Evolutionary conservation across 352 stramenopile species (phyloP).

Genomic region (Aphanomyces astaci): DNA sequence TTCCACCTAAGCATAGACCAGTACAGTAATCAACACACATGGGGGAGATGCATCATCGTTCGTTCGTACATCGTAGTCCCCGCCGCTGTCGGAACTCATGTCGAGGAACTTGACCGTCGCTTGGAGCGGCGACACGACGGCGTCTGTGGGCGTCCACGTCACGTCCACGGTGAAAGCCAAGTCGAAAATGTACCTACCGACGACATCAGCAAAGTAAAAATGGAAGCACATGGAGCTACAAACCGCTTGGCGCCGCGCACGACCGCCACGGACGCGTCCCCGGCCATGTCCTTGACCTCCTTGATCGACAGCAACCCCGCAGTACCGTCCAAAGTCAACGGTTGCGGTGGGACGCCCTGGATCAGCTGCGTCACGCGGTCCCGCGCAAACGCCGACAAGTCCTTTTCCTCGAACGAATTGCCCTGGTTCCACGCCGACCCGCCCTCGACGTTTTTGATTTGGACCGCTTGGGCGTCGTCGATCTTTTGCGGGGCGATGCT

Average conservation of each 20-base stretch:
- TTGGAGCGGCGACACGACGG: constrained; percentile 21
- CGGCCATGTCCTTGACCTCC: constrained; percentile 73
- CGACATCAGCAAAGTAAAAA: neutral
- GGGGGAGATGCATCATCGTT: too few relatives aligned
- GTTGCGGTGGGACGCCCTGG: constrained; percentile 31
- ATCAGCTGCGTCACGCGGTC: constrained; percentile 59
- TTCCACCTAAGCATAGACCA: too few relatives aligned
- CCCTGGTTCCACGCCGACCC: constrained; percentile 90
- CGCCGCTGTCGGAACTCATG: constrained; percentile 66
- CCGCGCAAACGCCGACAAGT: constrained; percentile 85
- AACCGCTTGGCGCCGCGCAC: constrained; percentile 91
- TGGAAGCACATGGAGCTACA: neutral
- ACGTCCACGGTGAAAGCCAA: constrained; percentile 58
- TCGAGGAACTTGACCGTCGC: constrained; percentile 75
- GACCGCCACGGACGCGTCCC: constrained; percentile 90
- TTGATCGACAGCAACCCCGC: constrained; percentile 47
- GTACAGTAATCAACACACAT: too few relatives aligned
- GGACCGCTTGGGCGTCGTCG: constrained; percentile 49
- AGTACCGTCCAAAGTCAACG: constrained; percentile 25
- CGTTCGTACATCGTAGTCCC: constrained; percentile 48
- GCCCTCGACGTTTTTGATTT: constrained; percentile 78
- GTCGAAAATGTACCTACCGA: constrained; percentile 51
- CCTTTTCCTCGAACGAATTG: constrained; percentile 90
- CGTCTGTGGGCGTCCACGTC: constrained; percentile 29
- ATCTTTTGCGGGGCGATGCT: constrained; percentile 91